A percentile compares a stretch with the other conserved stretches of the same genome.
Conservation (phyloP, 2,329 filamentous ascomycete genomes). For the Nigrospora oryzae region DNA sequence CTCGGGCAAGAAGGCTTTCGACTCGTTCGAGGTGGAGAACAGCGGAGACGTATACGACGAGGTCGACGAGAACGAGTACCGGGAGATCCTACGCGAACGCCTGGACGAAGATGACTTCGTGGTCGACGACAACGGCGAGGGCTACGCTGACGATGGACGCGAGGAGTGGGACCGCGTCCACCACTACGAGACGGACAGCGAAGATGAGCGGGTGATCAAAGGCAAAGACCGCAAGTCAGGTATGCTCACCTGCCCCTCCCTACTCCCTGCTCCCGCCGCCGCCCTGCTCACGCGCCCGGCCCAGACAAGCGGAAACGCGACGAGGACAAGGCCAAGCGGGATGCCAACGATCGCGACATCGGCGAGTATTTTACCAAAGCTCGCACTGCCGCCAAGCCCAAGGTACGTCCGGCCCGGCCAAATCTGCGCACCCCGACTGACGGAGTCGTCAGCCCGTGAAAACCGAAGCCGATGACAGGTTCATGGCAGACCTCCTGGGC, state of each 20-base stretch:
- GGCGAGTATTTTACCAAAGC: slow-evolving; percentile 90
- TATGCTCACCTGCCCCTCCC: slow-evolving; percentile 12
- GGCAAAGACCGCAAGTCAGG: slow-evolving; percentile 43
- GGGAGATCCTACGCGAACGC: slow-evolving; percentile 83
- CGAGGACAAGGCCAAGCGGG: slow-evolving; percentile 75
- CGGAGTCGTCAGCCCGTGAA: slow-evolving; percentile 49
- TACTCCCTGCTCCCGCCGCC: not conserved
- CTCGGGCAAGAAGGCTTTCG: slow-evolving; percentile 84
- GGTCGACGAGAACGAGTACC: slow-evolving; percentile 94
- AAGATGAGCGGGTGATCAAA: slow-evolving; percentile 48
- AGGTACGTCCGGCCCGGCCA: slow-evolving; percentile 43
- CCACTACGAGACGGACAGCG: slow-evolving; percentile 64
- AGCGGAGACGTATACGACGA: slow-evolving; percentile 86
- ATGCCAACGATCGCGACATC: slow-evolving; percentile 85
- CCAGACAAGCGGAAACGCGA: slow-evolving; percentile 80
- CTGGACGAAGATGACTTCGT: slow-evolving; percentile 96
- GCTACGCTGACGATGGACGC: slow-evolving; percentile 91
- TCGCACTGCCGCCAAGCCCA: slow-evolving; percentile 62
- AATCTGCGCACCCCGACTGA: not conserved
- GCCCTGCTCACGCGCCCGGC: slow-evolving; percentile 2
- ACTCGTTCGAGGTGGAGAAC: slow-evolving; percentile 79
- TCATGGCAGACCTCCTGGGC: slow-evolving; percentile 74
- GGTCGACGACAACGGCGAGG: slow-evolving; percentile 94
- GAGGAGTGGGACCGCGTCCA: slow-evolving; percentile 82
- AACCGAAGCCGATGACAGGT: slow-evolving; percentile 82